Conservation (phyloP, 495 filamentous ascomycete genomes). For the Podospora pseudoanserina region DNA sequence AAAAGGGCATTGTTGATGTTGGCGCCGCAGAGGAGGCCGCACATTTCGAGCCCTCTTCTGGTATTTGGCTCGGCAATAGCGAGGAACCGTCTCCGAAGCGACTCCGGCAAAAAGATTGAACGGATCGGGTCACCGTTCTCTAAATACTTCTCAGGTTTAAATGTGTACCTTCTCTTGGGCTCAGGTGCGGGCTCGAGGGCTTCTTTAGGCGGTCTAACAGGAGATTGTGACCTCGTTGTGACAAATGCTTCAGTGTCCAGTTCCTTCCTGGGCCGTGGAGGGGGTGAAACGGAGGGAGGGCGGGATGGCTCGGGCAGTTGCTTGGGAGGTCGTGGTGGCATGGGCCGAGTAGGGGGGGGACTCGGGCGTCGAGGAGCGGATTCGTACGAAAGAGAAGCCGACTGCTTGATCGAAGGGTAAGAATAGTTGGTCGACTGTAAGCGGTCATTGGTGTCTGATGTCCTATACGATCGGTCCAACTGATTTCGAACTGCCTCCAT, state of each 20-base stretch:
- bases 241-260: conserved; percentile 29
- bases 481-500: conserved; percentile 47
- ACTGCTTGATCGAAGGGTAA: conserved; percentile 50
- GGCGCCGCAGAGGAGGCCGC: conserved; percentile 88
- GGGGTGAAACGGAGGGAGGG: neutral
- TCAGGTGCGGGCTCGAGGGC: conserved; percentile 8
- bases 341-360: conserved; percentile 18
- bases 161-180: conserved; percentile 52
- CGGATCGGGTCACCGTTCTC: conserved; percentile 85
- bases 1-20: conserved; percentile 91
- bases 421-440: conserved; percentile 32
- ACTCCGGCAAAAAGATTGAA: conserved; percentile 77
- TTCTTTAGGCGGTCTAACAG: neutral
- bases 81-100: conserved; percentile 70
- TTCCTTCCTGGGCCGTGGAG: neutral
- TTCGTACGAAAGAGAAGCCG: conserved; percentile 42
- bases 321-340: conserved; percentile 49
- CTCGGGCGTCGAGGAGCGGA: conserved; percentile 13
- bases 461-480: conserved; percentile 35
- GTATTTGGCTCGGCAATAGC: conserved; percentile 71
- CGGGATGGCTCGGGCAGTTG: conserved; percentile 19
- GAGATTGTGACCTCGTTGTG: neutral
- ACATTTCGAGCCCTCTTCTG: conserved; percentile 78
- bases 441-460: neutral
- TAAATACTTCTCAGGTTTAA: conserved; percentile 79